Base-by-base conservation (phyloP, 2,329 filamentous ascomycete genomes). In the Annulohypoxylon truncatum region DNA sequence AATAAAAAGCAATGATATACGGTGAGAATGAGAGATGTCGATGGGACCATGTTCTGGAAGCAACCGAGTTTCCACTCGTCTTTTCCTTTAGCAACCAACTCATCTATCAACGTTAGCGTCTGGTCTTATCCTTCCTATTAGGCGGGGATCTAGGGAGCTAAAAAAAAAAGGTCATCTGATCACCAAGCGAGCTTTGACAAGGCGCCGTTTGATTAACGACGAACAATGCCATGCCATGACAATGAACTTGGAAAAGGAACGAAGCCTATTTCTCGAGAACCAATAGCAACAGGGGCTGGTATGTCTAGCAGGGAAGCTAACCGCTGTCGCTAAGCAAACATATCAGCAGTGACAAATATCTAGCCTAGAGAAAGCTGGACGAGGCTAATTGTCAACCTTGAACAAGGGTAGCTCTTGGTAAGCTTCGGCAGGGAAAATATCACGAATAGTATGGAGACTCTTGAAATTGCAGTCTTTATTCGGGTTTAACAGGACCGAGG, bases 391-490 rank as follows among this genome's bases (percentile, higher is more conserved):
- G 42, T 31, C 18, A n/a, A 48, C 13, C 40, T 51, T 47, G 15
- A 29, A 20, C 38, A 62, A 29, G 47, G 59, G 22, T 60, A 61
- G 46, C 51, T 46, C 9, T 13, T 13, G 26, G 33, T 18, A 12
- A 31, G 13, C 29, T 50, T 58, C 61, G 51, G 47, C 54, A 54
- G 47, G 38, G 13, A 54, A 53, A 55, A 50, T 47, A 13, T 31
- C 57, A 57, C 46, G 40, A 61, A 53, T 42, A 42, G 40, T 47
- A 26, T 33, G 26, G 18, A 15, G n/a, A 46, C 22, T 2, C 15
- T 53, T 29, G 38, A 42, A 42, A 58, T 22, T 38, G 40, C 13
- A 22, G 56, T 28, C 13, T 38, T 33, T 10, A 24, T 15, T 52
- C 40, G 46, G 40, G 47, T 40, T 47, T 48, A 46, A 13, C 12